Evolutionary conservation across 805 yeast species (phyloP), one percentile per base, ranked within the genome.

Genomic region (Alloascoidea africana): DNA sequence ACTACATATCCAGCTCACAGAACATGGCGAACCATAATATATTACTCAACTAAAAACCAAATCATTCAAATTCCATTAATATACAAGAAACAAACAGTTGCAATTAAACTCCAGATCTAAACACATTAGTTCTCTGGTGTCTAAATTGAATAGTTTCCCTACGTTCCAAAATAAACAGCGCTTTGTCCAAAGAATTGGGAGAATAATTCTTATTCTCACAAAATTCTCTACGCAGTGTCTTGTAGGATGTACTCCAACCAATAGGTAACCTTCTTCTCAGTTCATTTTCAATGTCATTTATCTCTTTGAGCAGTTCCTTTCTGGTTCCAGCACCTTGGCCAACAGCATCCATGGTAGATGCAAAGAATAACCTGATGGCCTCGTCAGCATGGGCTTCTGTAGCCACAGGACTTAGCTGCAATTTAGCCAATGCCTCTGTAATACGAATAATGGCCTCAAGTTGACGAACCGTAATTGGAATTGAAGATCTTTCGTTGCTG

Each of bases 331-430:
- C 70, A 30, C 76, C 78, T 52, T 75, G 78, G 35, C 68, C 72
- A 6, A 84, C 89, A 1, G 98, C 98, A 53, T 87, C 87, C 93
- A 91, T 86, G 0, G 99, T 91, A 1, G 98, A 91, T 0, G 98
- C 96, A 42, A 83, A 83, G 59, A 91, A 91, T 43, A 91, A 63
- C 50, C 99, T 64, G 43, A 91, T 83, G 0, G 97, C 96, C 54
- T 91, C 98, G 49, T 84, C 89, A 18, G 91, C 98, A 53, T 91
- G 97, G 44, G 73, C 78, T 48, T 76, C 91, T 5, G 74, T 70
- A 2, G 96, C 97, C 14, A 85, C 68, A 1, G 96, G 89, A 11
- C 79, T 68, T 39, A 91, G 62, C 40, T 77, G 76, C 41, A 91
- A 56, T 56, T 91, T 91, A 4, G 98, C 98, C 40, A 91, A 62